A percentile compares a stretch with the other conserved stretches of the same genome.
These are phyloP conservation scores for Penicillium sp. DNA, from an alignment of 2,329 filamentous ascomycete genomes.

Conservation along the genomic window DNA sequence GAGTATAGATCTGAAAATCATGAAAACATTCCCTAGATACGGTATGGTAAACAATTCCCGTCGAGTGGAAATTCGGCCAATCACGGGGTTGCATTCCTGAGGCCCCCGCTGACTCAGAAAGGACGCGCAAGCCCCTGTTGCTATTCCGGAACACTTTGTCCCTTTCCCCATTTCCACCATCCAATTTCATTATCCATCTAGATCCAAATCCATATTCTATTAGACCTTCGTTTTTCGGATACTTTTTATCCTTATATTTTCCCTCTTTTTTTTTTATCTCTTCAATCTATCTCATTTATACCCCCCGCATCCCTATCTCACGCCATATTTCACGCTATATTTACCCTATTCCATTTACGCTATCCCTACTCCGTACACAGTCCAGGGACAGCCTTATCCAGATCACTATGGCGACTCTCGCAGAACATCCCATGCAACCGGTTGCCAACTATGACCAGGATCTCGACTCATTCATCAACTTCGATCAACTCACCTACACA, in stretches of 20 bases:
- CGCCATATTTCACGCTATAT: neutral
- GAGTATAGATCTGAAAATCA: neutral
- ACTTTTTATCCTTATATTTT: neutral
- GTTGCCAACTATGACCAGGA: conserved; percentile 45
- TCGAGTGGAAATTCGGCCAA: neutral
- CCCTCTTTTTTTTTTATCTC: conserved; percentile 11
- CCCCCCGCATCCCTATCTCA: neutral
- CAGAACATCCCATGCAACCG: conserved; percentile 35
- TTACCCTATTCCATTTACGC: neutral
- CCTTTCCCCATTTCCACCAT: conserved; percentile 13
- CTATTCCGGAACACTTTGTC: conserved; percentile 19
- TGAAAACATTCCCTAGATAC: conserved; percentile 2
- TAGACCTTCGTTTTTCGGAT: conserved; percentile 13
- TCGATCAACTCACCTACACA: conserved; percentile 46
- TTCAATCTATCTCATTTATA: conserved; percentile 5
- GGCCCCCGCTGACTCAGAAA: conserved; percentile 31
- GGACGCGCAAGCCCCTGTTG: conserved; percentile 37
- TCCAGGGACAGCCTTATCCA: neutral
- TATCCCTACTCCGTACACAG: neutral
- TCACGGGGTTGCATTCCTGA: neutral
- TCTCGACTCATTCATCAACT: conserved; percentile 49
- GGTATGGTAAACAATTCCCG: neutral
- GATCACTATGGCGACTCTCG: conserved; percentile 36
- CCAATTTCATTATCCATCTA: conserved; percentile 19
- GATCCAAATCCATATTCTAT: conserved; percentile 13